Conservation (phyloP, 1,284 basidiomycete species). For the Moesziomyces aphidis region DNA sequence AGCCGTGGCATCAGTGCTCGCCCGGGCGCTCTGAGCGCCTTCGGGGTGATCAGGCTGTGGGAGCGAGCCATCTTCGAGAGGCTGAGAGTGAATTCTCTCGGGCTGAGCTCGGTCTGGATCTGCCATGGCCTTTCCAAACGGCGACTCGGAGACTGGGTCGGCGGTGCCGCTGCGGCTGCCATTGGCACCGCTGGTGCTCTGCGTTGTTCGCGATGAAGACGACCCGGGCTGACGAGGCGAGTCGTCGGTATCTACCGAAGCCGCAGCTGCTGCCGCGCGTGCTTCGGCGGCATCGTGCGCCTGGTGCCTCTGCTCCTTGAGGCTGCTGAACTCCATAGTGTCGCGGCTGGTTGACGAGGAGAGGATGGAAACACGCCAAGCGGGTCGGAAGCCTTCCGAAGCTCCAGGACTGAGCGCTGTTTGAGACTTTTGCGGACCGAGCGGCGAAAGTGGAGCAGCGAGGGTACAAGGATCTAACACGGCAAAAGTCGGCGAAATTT, state of each 20-base stretch:
- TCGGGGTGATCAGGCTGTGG: conserved; percentile 10
- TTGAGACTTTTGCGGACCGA: neutral
- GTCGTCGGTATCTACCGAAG: conserved; percentile 16
- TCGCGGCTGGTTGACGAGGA: neutral
- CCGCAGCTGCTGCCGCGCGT: conserved; percentile 33
- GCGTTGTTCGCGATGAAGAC: conserved; percentile 8
- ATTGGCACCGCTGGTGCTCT: neutral
- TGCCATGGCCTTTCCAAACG: conserved; percentile 24
- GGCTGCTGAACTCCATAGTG: conserved; percentile 44
- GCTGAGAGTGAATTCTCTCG: conserved; percentile 12
- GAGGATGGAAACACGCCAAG: too few species aligned
- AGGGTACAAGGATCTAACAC: neutral
- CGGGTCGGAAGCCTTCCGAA: neutral
- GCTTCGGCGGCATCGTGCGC: conserved; percentile 34
- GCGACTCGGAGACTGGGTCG: conserved; percentile 6
- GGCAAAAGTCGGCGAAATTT: neutral
- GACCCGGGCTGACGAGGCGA: conserved; percentile 6
- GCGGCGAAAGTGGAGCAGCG: neutral
- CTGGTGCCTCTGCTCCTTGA: conserved; percentile 24
- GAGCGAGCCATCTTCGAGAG: conserved; percentile 23
- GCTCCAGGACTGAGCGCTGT: neutral
- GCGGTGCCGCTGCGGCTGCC: neutral
- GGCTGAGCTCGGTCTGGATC: conserved; percentile 1
- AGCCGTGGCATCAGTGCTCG: neutral
- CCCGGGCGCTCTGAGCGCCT: neutral